Percentiles rank a stretch among this genome's conserved stretches.
phyloP scores from a whole-genome alignment of 2,329 filamentous ascomycete genomes.

The Geosmithia morbida region DNA sequence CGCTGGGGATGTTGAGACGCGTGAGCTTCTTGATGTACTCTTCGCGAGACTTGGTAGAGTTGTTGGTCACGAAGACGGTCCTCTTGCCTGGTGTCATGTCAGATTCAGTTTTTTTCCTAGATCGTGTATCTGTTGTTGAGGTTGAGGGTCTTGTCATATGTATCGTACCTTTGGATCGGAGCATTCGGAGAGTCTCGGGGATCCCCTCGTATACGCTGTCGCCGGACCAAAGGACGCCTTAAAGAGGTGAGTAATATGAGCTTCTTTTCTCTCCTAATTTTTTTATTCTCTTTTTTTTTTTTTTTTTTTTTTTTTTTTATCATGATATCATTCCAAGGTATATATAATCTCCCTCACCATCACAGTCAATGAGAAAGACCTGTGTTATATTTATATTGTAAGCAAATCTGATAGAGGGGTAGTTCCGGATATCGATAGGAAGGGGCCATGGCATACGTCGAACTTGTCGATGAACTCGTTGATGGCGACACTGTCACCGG shows the following conservation, averaged over 20 bases:
- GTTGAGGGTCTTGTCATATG: too few relatives aligned
- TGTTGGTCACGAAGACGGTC: constrained; percentile 94
- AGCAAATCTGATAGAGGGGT: background rate
- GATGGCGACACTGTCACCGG: constrained; percentile 63
- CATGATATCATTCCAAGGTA: too few relatives aligned
- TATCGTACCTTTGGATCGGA: constrained; percentile 61
- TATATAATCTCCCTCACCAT: constrained; percentile 57
- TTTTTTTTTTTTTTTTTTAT: too few relatives aligned
- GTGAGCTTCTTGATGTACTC: constrained; percentile 92
- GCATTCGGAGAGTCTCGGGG: constrained; percentile 69
- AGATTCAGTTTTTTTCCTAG: constrained; percentile 3
- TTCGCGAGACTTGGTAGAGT: constrained; percentile 87
- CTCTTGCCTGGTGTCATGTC: constrained; percentile 90
- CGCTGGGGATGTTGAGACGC: constrained; percentile 60
- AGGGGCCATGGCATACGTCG: constrained; percentile 51
- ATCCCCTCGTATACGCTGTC: constrained; percentile 78
- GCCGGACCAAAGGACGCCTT: constrained; percentile 96
- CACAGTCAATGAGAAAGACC: constrained; percentile 93
- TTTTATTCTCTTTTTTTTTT: background rate
- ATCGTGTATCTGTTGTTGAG: too few relatives aligned
- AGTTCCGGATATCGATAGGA: background rate
- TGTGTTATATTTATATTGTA: constrained; percentile 17
- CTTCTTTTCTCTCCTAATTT: background rate
- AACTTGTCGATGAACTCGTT: constrained; percentile 78
- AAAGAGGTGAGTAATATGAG: constrained; percentile 5